A percentile compares a stretch with the other conserved stretches of the same genome.
phyloP scores from a whole-genome alignment of 2,329 filamentous ascomycete species.

The Teratosphaeria epicoccoides region DNA sequence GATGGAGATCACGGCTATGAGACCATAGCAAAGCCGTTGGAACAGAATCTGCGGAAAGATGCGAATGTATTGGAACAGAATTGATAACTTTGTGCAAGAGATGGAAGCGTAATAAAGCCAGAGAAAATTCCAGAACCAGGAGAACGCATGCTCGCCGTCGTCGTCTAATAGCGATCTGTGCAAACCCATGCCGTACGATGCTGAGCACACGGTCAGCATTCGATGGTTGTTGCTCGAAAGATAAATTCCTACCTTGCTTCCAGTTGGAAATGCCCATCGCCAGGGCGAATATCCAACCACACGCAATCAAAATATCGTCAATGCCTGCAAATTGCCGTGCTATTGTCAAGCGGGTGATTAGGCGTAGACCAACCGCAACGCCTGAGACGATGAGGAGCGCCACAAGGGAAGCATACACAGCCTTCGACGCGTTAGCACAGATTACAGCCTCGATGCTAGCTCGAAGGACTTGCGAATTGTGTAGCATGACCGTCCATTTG shows the following conservation, averaged over 20 bases:
- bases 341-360: background rate
- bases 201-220: background rate
- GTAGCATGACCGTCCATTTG: background rate
- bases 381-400: background rate
- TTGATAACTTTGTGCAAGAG: constrained; percentile 34
- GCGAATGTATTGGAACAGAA: constrained; percentile 38
- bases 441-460: background rate
- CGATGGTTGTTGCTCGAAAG: background rate
- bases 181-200: background rate
- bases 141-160: background rate
- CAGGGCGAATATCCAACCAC: background rate
- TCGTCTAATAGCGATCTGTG: background rate
- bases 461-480: background rate
- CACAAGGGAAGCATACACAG: background rate
- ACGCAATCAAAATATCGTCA: background rate
- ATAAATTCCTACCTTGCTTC: background rate
- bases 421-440: background rate
- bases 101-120: constrained; percentile 31
- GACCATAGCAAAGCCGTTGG: constrained; percentile 1
- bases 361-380: background rate
- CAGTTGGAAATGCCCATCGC: background rate
- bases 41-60: constrained; percentile 27
- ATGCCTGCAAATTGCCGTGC: background rate
- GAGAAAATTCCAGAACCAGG: constrained; percentile 19
- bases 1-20: constrained; percentile 2